Conservation (phyloP, 169 alveolate species). For the Theileria orientalis region DNA sequence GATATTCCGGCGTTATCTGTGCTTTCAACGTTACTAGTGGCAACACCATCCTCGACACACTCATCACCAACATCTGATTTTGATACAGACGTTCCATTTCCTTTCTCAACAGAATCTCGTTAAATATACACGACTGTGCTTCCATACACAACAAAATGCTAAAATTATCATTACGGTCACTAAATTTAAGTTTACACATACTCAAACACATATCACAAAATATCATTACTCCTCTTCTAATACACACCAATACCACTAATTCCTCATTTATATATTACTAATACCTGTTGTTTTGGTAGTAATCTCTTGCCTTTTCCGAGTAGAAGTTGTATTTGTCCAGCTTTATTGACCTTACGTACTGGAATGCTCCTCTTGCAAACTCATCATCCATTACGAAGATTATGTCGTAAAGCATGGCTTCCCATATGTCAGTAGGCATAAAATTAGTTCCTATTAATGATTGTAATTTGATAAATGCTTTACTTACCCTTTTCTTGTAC, state of each 20-base stretch:
- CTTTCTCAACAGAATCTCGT: constrained; percentile 1
- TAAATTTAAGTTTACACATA: neutral
- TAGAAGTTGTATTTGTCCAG: constrained; percentile 38
- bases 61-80: constrained; percentile 48
- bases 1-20: constrained; percentile 58
- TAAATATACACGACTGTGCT: neutral
- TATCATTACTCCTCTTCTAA: no score
- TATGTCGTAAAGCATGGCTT: constrained; percentile 11
- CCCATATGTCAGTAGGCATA: constrained; percentile 56
- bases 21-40: constrained; percentile 58
- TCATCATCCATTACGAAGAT: constrained; percentile 30
- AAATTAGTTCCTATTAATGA: neutral
- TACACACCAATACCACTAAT: neutral
- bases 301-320: constrained; percentile 26
- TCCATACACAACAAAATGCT: constrained; percentile 2
- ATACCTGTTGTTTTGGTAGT: constrained; percentile 34
- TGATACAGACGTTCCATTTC: constrained; percentile 54
- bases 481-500: neutral
- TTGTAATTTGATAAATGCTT: neutral
- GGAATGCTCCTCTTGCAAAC: constrained; percentile 18
- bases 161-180: no score
- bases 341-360: constrained; percentile 1
- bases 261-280: neutral
- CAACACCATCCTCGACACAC: constrained; percentile 30
- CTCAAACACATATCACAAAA: no score